Percentiles rank a stretch among this genome's conserved stretches.
Evolutionary conservation across 352 stramenopile genomes (phyloP).

Genomic region (Peronospora farinosa): DNA sequence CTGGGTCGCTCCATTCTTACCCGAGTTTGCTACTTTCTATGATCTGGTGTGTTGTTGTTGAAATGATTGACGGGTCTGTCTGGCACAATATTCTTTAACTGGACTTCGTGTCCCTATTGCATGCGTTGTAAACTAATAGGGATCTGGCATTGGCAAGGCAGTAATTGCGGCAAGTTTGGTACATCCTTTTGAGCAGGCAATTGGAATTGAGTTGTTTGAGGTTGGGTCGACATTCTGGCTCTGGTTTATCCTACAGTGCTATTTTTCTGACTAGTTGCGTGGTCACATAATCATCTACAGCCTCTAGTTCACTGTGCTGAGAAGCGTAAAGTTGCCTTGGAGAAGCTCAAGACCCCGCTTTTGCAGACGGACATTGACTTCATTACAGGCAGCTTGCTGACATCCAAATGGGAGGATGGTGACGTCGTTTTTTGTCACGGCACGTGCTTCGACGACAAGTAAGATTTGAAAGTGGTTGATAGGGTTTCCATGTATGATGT

Average conservation of each 20-base stretch:
- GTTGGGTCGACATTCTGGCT: slow-evolving; percentile 14
- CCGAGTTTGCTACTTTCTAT: slow-evolving; percentile 74
- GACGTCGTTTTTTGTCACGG: slow-evolving; percentile 81
- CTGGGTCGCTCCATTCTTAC: slow-evolving; percentile 53
- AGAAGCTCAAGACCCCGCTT: slow-evolving; percentile 34
- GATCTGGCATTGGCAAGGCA: slow-evolving; percentile 74
- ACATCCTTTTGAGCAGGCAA: slow-evolving; percentile 77
- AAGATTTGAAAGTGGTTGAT: slow-evolving; percentile 11
- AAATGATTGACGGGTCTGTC: background rate
- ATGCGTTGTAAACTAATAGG: slow-evolving; percentile 29
- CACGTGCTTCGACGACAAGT: slow-evolving; percentile 82
- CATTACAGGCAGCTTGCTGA: slow-evolving; percentile 55
- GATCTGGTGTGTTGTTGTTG: slow-evolving; percentile 45
- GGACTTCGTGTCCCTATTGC: background rate
- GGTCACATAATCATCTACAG: slow-evolving; percentile 15
- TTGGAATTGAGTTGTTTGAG: slow-evolving; percentile 75
- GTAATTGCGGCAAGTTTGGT: slow-evolving; percentile 71
- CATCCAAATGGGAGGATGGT: slow-evolving; percentile 60
- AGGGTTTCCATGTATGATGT: background rate
- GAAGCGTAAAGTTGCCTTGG: slow-evolving; percentile 55
- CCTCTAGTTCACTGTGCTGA: slow-evolving; percentile 70
- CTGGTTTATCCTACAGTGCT: background rate
- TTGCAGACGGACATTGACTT: slow-evolving; percentile 68
- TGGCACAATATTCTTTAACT: background rate
- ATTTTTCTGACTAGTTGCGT: background rate